These are phyloP conservation scores for Apophysomyces variabilis DNA, from an alignment of 371 early-diverging fungal species.

Conservation along the genomic window DNA sequence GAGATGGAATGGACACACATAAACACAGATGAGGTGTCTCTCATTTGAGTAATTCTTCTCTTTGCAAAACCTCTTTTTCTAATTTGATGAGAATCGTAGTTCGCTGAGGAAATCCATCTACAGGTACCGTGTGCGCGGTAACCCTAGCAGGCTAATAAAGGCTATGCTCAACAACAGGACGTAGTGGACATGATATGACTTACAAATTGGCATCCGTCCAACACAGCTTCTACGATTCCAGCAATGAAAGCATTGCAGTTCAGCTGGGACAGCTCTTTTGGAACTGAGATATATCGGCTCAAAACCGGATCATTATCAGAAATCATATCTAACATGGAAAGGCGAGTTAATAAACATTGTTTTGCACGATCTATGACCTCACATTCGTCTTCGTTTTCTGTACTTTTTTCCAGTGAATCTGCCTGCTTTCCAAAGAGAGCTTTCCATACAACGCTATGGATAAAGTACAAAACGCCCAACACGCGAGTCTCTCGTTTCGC, in stretches of 20 bases:
- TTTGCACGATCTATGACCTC: constrained; percentile 15
- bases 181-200: constrained; percentile 30
- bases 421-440: constrained; percentile 92
- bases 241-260: constrained; percentile 94
- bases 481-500: constrained; percentile 88
- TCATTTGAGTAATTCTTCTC: constrained; percentile 75
- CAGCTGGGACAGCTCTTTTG: constrained; percentile 88
- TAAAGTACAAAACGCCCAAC: constrained; percentile 85
- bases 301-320: constrained; percentile 93
- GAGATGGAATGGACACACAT: not conserved
- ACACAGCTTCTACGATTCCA: constrained; percentile 93
- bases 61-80: constrained; percentile 77
- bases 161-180: not conserved
- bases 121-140: constrained; percentile 91
- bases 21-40: constrained; percentile 2
- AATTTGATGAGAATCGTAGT: constrained; percentile 96
- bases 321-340: constrained; percentile 82
- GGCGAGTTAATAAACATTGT: not conserved
- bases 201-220: constrained; percentile 92
- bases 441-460: constrained; percentile 93
- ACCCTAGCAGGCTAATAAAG: constrained; percentile 83
- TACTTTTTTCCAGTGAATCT: constrained; percentile 92
- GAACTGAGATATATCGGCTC: constrained; percentile 89
- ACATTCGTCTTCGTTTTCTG: constrained; percentile 96
- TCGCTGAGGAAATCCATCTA: constrained; percentile 87